Evolutionary conservation across 306 rosid genomes (phyloP), one percentile per base, ranked within the genome.

Genomic region (Leucaena leucocephala): DNA sequence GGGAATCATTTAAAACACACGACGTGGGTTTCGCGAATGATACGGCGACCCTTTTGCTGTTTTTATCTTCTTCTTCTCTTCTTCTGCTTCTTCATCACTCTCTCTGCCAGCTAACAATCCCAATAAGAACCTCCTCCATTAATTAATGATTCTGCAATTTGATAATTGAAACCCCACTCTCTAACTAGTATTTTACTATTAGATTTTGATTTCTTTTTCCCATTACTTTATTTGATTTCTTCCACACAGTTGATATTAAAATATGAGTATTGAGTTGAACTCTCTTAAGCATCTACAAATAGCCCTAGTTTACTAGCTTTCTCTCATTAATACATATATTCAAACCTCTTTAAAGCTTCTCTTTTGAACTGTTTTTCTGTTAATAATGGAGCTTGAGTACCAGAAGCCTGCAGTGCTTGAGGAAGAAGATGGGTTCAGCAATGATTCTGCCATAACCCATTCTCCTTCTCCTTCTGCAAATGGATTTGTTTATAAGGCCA

Each of bases 61-160:
- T 62, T 79, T 67, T 74, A 27, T 27, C 66, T 27, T 27, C 27
- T 27, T 27, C 27, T 27, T 36, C 19, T 33, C 63, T 14, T 61
- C n/a, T 11, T 50, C 21, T 14, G 55, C 55, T 50, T 15, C 36
- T 79, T 46, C 57, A 10, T 61, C 45, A 78, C 45, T 43, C 75
- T 78, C 79, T 40, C 78, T 81, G 93, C 92, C 94, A 93, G 94
- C 98, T 88, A 86, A 78, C 90, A 87, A 80, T 88, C 84, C 88
- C 90, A 84, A 78, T 33, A 65, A 84, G 22, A 40, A 9, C 16
- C 81, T 48, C 43, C 49, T 76, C 71, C 72, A 75, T 40, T 71
- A 58, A 44, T 27, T 27, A 27, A 27, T 64, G 16, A 36, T 66
- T 71, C 36, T 3, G 42, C 6, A 71, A 76, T 1, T 74, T 71